phyloP scores from a whole-genome alignment of 2,329 filamentous ascomycete species.

The Aspergillaceae sp. region DNA sequence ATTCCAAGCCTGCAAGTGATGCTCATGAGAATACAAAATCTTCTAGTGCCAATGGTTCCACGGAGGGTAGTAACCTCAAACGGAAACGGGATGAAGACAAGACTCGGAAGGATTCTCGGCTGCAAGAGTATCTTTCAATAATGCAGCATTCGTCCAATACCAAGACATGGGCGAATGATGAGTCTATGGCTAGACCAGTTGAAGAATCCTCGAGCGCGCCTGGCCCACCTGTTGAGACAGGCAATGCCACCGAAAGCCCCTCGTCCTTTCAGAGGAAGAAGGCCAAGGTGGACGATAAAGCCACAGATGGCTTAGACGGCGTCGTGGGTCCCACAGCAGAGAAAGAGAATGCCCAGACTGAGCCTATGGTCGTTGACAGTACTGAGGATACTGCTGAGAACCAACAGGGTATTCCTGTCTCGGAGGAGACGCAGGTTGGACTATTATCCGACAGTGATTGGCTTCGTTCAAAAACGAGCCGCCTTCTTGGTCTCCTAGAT shows the following conservation, averaged over 20 bases:
- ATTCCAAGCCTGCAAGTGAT: conserved; percentile 25
- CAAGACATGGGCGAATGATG: conserved; percentile 55
- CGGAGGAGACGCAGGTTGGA: conserved; percentile 21
- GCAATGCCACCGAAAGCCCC: conserved; percentile 23
- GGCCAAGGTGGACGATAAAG: conserved; percentile 47
- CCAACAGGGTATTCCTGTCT: conserved; percentile 12
- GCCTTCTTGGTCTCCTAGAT: conserved; percentile 74
- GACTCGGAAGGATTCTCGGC: conserved; percentile 62
- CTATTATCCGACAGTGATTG: conserved; percentile 70
- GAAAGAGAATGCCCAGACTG: conserved; percentile 6
- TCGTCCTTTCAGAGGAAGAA: conserved; percentile 35
- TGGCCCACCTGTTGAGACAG: conserved; percentile 9
- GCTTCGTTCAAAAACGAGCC: conserved; percentile 80
- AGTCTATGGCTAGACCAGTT: conserved; percentile 25
- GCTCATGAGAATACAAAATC: conserved; percentile 10
- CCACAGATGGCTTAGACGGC: background rate
- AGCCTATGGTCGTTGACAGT: conserved; percentile 18
- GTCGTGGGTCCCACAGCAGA: background rate
- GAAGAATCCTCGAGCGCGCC: conserved; percentile 5
- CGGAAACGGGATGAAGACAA: conserved; percentile 45
- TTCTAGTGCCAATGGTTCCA: conserved; percentile 12
- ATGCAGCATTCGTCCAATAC: conserved; percentile 63
- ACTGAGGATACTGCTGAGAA: conserved; percentile 9
- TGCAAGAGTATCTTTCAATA: conserved; percentile 76
- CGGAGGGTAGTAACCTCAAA: conserved; percentile 26